phyloP scores from a whole-genome alignment of 1,139 yeast species.

The Scheffersomyces lignicola region DNA sequence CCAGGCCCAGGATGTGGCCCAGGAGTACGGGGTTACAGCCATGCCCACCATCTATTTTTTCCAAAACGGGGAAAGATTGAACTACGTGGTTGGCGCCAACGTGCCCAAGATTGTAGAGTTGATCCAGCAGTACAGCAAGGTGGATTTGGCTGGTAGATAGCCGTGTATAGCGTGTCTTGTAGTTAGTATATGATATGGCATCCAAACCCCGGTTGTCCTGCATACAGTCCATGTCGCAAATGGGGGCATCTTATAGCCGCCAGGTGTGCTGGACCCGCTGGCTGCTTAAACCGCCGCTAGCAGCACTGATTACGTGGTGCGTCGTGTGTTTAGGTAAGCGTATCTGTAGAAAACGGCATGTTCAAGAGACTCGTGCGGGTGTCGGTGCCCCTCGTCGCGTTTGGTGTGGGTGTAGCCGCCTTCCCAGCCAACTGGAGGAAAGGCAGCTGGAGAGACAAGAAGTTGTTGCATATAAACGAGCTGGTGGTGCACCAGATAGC shows the following conservation, averaged over 20 bases:
- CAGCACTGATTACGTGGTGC: too few species aligned
- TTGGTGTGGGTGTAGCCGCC: constrained; percentile 47
- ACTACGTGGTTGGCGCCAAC: constrained; percentile 33
- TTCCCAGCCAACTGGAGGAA: constrained; percentile 45
- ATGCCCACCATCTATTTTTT: constrained; percentile 38
- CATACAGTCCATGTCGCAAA: too few species aligned
- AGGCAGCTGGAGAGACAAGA: constrained; percentile 19
- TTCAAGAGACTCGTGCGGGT: constrained; percentile 24
- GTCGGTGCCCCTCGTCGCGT: constrained; percentile 38
- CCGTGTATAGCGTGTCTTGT: not conserved
- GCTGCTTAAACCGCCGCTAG: too few species aligned
- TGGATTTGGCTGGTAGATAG: constrained; percentile 20
- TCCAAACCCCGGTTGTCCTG: not conserved
- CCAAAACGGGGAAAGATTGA: constrained; percentile 29
- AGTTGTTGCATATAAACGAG: constrained; percentile 30
- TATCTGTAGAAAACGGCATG: too few species aligned
- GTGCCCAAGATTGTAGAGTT: constrained; percentile 26
- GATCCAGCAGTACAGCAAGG: constrained; percentile 24
- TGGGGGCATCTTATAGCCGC: too few species aligned
- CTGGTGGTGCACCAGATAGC: constrained; percentile 33
- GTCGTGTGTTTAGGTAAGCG: too few species aligned
- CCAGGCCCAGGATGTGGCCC: constrained; percentile 29
- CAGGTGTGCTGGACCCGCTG: too few species aligned
- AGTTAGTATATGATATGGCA: not conserved
- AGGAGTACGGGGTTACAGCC: constrained; percentile 31